Percentiles rank a stretch among this genome's conserved stretches.
These are phyloP conservation scores for Stachybotrys elegans DNA, from an alignment of 2,329 filamentous ascomycete genomes.

Conservation along the genomic window DNA sequence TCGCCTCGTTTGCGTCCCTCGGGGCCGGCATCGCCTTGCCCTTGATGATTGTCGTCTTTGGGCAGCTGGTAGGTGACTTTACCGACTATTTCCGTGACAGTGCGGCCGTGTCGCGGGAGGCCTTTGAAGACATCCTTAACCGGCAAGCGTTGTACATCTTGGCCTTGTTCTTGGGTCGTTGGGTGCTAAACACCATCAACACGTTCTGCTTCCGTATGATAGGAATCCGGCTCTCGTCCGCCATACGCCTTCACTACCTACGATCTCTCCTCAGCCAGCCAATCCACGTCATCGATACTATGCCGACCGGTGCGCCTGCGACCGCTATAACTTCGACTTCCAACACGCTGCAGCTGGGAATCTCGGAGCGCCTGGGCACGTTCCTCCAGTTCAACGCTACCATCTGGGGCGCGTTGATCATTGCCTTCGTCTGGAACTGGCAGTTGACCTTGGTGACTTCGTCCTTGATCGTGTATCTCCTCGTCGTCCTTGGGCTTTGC, in stretches of 20 bases:
- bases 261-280: conserved; percentile 44
- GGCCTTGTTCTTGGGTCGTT: conserved; percentile 16
- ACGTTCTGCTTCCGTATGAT: conserved; percentile 38
- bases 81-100: conserved; percentile 18
- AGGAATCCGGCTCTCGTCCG: conserved; percentile 44
- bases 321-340: conserved; percentile 48
- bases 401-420: conserved; percentile 38
- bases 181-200: conserved; percentile 16
- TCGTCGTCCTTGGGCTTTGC: conserved; percentile 21
- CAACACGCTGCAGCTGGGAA: conserved; percentile 48
- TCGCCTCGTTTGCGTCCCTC: conserved; percentile 24
- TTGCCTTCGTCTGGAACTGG: conserved; percentile 49
- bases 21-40: conserved; percentile 27
- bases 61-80: conserved; percentile 22
- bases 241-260: conserved; percentile 45
- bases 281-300: conserved; percentile 42
- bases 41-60: conserved; percentile 32
- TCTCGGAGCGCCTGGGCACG: conserved; percentile 45
- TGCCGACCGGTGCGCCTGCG: conserved; percentile 45
- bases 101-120: conserved; percentile 8
- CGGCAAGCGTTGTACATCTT: conserved; percentile 19
- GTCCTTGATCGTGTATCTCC: conserved; percentile 38
- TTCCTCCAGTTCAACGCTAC: conserved; percentile 39
- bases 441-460: conserved; percentile 46
- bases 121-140: conserved; percentile 10